Percentiles rank a stretch among this genome's conserved stretches.
Conservation (phyloP, 176 grass and related monocot species). For the Raddia guianensis region DNA sequence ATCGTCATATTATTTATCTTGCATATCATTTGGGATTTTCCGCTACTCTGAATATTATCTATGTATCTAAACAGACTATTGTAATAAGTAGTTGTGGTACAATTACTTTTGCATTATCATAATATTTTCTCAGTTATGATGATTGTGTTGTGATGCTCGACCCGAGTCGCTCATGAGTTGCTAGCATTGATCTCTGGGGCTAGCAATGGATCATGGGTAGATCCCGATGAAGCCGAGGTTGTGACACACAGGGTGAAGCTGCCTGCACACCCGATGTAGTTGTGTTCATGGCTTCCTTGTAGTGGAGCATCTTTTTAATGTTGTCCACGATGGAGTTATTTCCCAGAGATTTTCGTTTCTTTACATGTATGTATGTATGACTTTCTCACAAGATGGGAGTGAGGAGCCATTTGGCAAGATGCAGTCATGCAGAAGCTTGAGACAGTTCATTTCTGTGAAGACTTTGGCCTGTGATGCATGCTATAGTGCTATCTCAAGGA, state of each 20-base stretch:
- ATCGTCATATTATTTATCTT: no score
- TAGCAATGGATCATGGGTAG: no score
- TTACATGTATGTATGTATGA: neutral
- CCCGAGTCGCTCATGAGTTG: no score
- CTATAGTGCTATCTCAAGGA: constrained; percentile 34
- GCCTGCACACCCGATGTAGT: constrained; percentile 17
- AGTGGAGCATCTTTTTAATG: constrained; percentile 10
- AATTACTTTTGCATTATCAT: no score
- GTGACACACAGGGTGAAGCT: constrained; percentile 34
- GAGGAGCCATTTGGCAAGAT: constrained; percentile 35
- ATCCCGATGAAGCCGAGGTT: no score
- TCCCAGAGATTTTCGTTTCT: constrained; percentile 23
- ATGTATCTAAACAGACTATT: no score
- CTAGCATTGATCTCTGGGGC: no score
- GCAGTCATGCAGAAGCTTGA: constrained; percentile 31
- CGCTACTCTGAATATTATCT: no score
- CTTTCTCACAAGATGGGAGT: constrained; percentile 47
- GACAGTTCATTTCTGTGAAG: constrained; percentile 37
- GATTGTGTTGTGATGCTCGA: no score
- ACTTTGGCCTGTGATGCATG: constrained; percentile 24
- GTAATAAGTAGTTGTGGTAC: no score
- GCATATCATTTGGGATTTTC: no score
- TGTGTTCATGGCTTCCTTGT: constrained; percentile 31
- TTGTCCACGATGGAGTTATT: constrained; percentile 10
- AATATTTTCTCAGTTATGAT: no score